Base-by-base conservation (phyloP, 2,329 filamentous ascomycete species). In the Emmonsiellopsis sp. region DNA sequence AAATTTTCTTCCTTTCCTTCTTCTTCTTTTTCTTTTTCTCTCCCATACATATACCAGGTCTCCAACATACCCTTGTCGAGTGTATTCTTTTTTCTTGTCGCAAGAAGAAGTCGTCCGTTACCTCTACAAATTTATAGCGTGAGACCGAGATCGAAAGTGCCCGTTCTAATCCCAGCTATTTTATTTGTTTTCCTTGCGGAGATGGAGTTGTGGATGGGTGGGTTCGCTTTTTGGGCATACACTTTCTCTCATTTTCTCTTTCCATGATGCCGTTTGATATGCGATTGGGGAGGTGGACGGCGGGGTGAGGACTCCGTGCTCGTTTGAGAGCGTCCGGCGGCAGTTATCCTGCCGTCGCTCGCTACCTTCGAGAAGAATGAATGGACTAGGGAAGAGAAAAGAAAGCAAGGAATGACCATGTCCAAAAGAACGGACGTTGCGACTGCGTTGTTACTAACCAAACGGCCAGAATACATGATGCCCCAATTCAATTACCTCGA, bases 161-260 rank as follows among this genome's bases (percentile, higher is more conserved):
- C 71, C 67, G 61, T 70, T 71, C 66, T 71, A 73, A 72, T 72
- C 69, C 69, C 64, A 65, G 55, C 62, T 52, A 63, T 62, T 56
- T 60, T 64, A 17, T 65, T 53, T 51, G 51, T 55, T 50, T 57
- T 57, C 53, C 50, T n/a, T 50, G 53, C 49, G 33, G 31, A 21
- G 11, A 42, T 31, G 11, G 11, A 51, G 56, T 49, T 51, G 57
- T 63, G 62, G 63, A 66, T 65, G 59, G 60, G 61, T 65, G 68
- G 71, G 68, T 73, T 73, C 71, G 71, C 71, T 71, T 67, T 72
- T 67, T 72, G 68, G 68, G 71, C 70, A 68, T 62, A 73, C 67
- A 73, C 13, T 46, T 31, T 50, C 17, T 52, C 47, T 52, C 14
- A 13, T 45, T 34, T 45, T 6, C 10, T 37, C 31, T 42, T 33